These are phyloP conservation scores for Aspergillus conjunctus DNA, from an alignment of 495 filamentous ascomycete genomes.

Conservation along the genomic window DNA sequence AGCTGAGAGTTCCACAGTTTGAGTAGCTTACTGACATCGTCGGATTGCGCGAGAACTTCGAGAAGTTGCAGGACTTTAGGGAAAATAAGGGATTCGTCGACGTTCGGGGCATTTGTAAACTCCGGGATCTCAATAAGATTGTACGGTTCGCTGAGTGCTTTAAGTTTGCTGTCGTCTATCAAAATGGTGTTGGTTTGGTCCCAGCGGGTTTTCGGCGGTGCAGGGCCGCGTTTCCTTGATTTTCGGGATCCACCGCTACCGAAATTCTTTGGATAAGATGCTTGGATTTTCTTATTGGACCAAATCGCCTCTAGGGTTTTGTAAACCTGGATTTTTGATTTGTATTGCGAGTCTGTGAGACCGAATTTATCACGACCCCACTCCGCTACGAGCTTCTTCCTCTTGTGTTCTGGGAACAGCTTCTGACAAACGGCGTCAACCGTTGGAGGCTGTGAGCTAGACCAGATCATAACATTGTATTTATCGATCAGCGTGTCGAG, in stretches of 20 bases:
- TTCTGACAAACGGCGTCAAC: slow-evolving; percentile 57
- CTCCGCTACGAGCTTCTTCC: slow-evolving; percentile 58
- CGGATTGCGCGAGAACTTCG: slow-evolving; percentile 34
- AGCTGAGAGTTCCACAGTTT: slow-evolving; percentile 28
- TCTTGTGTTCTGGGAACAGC: slow-evolving; percentile 50
- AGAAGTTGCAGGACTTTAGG: slow-evolving; percentile 36
- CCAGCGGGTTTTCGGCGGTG: slow-evolving; percentile 49
- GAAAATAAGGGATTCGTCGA: slow-evolving; percentile 39
- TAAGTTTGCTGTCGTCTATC: slow-evolving; percentile 79
- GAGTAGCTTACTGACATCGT: slow-evolving; percentile 47
- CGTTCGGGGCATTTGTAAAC: slow-evolving; percentile 48
- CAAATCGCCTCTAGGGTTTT: slow-evolving; percentile 78
- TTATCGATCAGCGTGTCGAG: slow-evolving; percentile 64
- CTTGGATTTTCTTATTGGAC: slow-evolving; percentile 55
- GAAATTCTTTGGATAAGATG: slow-evolving; percentile 41
- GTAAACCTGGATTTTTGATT: slow-evolving; percentile 78
- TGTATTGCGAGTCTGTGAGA: slow-evolving; percentile 63
- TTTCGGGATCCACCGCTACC: background rate
- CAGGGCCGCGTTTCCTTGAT: background rate
- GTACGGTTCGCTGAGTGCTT: slow-evolving; percentile 78
- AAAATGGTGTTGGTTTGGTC: slow-evolving; percentile 85
- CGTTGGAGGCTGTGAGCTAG: slow-evolving; percentile 73
- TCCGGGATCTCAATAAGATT: slow-evolving; percentile 82
- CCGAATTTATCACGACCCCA: slow-evolving; percentile 84
- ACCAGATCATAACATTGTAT: slow-evolving; percentile 87